Percentiles rank a stretch among this genome's conserved stretches.
phyloP scores from a whole-genome alignment of 805 yeast species.

The Saccharomycopsis lassenensis region DNA sequence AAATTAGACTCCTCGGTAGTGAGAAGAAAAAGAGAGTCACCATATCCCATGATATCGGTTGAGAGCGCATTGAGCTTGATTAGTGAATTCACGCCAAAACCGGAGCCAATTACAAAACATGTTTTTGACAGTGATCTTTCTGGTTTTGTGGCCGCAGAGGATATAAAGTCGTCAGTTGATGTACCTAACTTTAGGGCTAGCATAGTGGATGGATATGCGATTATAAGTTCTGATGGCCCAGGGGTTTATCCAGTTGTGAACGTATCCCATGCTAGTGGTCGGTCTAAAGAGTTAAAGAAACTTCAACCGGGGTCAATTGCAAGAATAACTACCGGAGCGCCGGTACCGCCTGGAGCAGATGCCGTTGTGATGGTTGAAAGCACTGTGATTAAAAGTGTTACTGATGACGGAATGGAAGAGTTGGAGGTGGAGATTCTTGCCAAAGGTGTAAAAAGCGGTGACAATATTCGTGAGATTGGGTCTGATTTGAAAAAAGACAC shows the following conservation, averaged over 20 bases:
- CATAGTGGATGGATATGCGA: slow-evolving; percentile 49
- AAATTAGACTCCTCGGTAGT: slow-evolving; percentile 29
- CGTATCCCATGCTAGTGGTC: slow-evolving; percentile 32
- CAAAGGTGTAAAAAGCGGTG: slow-evolving; percentile 27
- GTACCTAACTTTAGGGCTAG: slow-evolving; percentile 44
- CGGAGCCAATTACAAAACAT: slow-evolving; percentile 21
- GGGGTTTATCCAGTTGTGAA: slow-evolving; percentile 31
- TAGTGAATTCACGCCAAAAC: slow-evolving; percentile 24
- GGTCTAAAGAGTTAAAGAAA: slow-evolving; percentile 14
- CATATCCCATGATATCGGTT: slow-evolving; percentile 37
- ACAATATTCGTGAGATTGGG: slow-evolving; percentile 38
- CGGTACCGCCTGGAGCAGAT: slow-evolving; percentile 41
- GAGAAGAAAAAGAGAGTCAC: slow-evolving; percentile 34
- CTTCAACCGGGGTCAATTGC: slow-evolving; percentile 29
- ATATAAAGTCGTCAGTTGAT: slow-evolving; percentile 27
- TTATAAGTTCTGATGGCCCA: slow-evolving; percentile 34
- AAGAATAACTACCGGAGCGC: slow-evolving; percentile 47
- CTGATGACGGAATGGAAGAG: slow-evolving; percentile 34
- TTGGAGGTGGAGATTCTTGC: slow-evolving; percentile 31
- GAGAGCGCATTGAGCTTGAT: slow-evolving; percentile 30
- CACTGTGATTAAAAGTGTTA: slow-evolving; percentile 28
- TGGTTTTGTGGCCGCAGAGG: slow-evolving; percentile 34
- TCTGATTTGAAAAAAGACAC: slow-evolving; percentile 35
- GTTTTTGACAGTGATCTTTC: slow-evolving; percentile 24
- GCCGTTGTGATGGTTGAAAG: slow-evolving; percentile 48